These are phyloP conservation scores for Ambrosiella xylebori DNA, from an alignment of 2,329 filamentous ascomycete genomes.

Conservation along the genomic window DNA sequence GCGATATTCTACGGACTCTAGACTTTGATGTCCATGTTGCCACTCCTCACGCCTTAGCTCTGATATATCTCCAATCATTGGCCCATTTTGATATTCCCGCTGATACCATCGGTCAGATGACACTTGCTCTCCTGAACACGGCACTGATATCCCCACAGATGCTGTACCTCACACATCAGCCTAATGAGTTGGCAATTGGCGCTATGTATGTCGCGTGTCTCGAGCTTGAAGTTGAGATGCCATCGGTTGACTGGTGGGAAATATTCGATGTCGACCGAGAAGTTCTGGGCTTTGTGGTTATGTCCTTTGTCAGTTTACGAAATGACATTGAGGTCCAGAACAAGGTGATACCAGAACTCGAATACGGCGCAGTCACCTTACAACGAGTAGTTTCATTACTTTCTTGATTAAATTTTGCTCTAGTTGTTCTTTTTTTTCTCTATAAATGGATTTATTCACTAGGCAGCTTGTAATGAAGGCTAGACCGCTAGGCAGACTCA, in stretches of 20 bases:
- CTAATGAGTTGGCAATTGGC: conserved; percentile 65
- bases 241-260: conserved; percentile 87
- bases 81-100: conserved; percentile 35
- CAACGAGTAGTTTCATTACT: conserved; percentile 34
- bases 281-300: conserved; percentile 81
- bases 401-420: not conserved
- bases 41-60: conserved; percentile 67
- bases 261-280: conserved; percentile 93
- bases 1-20: conserved; percentile 55
- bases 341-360: conserved; percentile 33
- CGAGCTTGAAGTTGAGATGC: conserved; percentile 60
- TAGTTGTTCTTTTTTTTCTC: not conserved
- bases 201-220: conserved; percentile 80
- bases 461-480: not conserved
- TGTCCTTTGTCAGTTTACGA: conserved; percentile 65
- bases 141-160: conserved; percentile 74
- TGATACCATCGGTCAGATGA: conserved; percentile 23
- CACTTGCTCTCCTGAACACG: conserved; percentile 68
- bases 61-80: conserved; percentile 85
- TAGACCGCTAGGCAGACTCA: not conserved
- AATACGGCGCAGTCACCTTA: conserved; percentile 37
- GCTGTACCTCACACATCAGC: conserved; percentile 83
- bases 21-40: conserved; percentile 74
- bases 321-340: conserved; percentile 47
- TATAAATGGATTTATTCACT: not conserved